Conservation (phyloP, 2,329 filamentous ascomycete species). For the Paracoccidioides lutzii region DNA sequence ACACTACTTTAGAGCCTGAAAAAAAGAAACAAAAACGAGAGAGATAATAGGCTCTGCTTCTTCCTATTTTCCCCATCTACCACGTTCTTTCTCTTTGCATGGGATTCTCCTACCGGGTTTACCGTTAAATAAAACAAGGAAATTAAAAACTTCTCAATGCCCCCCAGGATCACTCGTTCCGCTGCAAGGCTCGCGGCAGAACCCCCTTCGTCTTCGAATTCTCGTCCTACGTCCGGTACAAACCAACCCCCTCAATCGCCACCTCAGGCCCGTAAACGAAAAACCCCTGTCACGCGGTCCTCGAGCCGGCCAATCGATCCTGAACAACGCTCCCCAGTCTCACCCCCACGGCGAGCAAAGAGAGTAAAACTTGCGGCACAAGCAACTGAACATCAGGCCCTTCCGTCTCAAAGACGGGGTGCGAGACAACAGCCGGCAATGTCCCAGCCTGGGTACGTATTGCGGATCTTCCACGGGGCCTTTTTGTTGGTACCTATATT, state of each 20-base stretch:
- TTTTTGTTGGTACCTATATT: neutral
- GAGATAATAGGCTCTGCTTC: neutral
- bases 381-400: conserved; percentile 26
- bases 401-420: conserved; percentile 35
- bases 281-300: conserved; percentile 43
- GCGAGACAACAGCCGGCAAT: conserved; percentile 25
- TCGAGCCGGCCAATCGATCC: conserved; percentile 20
- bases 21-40: neutral
- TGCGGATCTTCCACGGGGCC: neutral
- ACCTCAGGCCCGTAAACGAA: conserved; percentile 59
- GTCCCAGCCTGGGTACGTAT: conserved; percentile 31
- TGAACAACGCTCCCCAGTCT: conserved; percentile 2
- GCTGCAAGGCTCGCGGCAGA: conserved; percentile 78
- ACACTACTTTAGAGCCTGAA: neutral
- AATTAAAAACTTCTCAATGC: conserved; percentile 58
- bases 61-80: neutral
- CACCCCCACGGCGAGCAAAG: conserved; percentile 49
- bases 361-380: conserved; percentile 52
- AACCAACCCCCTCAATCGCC: conserved; percentile 26
- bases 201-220: conserved; percentile 38
- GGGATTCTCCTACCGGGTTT: neutral
- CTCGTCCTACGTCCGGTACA: conserved; percentile 32
- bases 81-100: conserved; percentile 2
- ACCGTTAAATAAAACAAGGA: conserved; percentile 8
- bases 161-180: conserved; percentile 90